These are phyloP conservation scores for Chrysoporthe austroafricana DNA, from an alignment of 2,329 filamentous ascomycete genomes.

Conservation along the genomic window DNA sequence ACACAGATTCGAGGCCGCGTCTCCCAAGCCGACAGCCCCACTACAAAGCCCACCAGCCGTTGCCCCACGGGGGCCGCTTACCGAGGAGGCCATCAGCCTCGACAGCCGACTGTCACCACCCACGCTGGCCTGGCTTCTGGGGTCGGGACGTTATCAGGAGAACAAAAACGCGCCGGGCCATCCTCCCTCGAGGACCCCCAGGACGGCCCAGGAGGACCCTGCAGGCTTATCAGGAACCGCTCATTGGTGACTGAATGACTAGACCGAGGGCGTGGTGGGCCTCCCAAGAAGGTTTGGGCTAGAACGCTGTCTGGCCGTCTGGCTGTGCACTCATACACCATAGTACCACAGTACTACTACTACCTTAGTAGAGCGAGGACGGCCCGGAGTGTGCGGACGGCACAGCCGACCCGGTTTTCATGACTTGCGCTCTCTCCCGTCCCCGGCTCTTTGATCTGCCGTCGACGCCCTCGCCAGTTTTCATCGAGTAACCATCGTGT, in stretches of 20 bases:
- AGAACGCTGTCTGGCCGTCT: neutral
- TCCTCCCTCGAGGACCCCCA: neutral
- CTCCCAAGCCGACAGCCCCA: neutral
- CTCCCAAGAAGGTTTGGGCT: neutral
- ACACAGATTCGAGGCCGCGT: neutral
- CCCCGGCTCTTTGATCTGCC: slow-evolving; percentile 13
- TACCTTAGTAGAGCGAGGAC: too few species aligned
- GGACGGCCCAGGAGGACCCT: neutral
- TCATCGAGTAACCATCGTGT: slow-evolving; percentile 24
- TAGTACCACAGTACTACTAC: too few species aligned
- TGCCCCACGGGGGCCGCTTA: neutral
- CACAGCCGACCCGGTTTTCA: slow-evolving; percentile 2
- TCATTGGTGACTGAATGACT: slow-evolving; percentile 6
- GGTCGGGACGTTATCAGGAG: slow-evolving; percentile 3
- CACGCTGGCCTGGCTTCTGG: neutral
- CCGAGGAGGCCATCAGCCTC: neutral
- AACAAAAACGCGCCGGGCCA: neutral
- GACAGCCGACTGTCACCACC: neutral
- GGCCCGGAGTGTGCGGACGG: neutral
- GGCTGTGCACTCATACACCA: too few species aligned
- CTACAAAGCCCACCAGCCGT: neutral
- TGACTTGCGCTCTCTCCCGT: slow-evolving; percentile 2
- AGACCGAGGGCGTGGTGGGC: neutral
- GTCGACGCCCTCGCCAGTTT: slow-evolving; percentile 17
- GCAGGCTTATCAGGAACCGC: slow-evolving; percentile 13